A percentile compares a stretch with the other conserved stretches of the same genome.
phyloP scores from a whole-genome alignment of 257 asterid genomes.

The Solanum dulcamara region DNA sequence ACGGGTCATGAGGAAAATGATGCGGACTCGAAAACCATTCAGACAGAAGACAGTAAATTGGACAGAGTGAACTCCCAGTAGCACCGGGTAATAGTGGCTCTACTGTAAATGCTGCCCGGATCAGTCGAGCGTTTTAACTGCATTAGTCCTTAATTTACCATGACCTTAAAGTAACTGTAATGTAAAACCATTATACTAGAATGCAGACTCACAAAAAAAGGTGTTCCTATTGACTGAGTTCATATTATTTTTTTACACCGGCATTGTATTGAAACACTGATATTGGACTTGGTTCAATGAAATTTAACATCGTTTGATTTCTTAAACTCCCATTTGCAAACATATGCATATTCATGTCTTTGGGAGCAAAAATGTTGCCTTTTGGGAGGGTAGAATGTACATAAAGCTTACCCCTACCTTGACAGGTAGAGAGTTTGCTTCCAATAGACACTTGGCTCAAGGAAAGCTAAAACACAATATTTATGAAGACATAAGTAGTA shows the following conservation, averaged over 20 bases:
- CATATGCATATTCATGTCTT: too few relatives aligned
- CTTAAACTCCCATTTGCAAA: too few relatives aligned
- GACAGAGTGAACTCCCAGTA: slow-evolving; percentile 1
- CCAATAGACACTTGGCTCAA: background rate
- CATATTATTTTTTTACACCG: background rate
- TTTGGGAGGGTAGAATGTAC: background rate
- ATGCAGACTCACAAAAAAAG: background rate
- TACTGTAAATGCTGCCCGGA: background rate
- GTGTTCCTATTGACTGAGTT: background rate
- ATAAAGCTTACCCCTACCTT: too few relatives aligned
- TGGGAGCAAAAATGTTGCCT: too few relatives aligned
- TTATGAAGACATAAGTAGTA: background rate
- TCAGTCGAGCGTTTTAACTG: background rate
- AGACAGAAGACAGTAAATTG: slow-evolving; percentile 15
- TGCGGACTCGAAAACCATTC: slow-evolving; percentile 23
- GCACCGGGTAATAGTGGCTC: background rate
- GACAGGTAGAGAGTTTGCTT: background rate
- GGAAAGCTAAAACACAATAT: too few relatives aligned
- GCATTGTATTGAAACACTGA: background rate
- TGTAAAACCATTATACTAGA: background rate
- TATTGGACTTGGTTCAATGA: background rate
- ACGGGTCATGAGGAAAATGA: slow-evolving; percentile 34
- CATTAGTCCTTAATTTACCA: background rate
- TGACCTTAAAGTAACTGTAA: background rate
- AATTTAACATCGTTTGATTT: background rate